Base-by-base conservation (phyloP, 345 rosid species). In the Brassica incana region DNA sequence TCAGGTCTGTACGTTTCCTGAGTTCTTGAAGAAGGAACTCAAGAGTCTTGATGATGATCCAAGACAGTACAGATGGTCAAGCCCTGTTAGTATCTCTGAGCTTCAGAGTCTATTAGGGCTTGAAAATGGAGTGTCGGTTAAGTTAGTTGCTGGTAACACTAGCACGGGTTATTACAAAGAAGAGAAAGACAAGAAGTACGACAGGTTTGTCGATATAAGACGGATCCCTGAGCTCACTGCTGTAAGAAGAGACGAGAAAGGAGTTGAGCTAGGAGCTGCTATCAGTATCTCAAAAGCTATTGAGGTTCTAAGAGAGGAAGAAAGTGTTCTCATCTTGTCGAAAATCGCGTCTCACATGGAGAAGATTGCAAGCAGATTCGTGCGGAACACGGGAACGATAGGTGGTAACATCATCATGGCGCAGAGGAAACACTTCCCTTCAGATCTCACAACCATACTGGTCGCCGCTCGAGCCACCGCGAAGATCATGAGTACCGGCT, bases 391-490 rank as follows among this genome's bases (percentile, higher is more conserved):
- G 54, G 95, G 87, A 43, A 89, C 90, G 33, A 6, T 92, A 16
- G 97, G 97, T 5, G 97, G 97, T 43, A 95, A 92, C 81, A 72
- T 95, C 72, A 85, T 91, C 82, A 88, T 92, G 97, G 97, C 97
- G 6, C 94, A 90, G 76, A 87, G 86, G 62, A 80, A 86, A 35
- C 82, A 81, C 15, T 95, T 92, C 82, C 97, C 97, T 58, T 92
- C 97, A 0, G 99, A 95, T 84, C 87, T 95, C 76, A 84, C 90
- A 15, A 92, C 97, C 0, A 61, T 92, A 83, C 92, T 95, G 52
- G 86, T 95, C 1, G 89, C 89, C 4, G 90, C 82, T 68, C 89
- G 80, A 79, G 82, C 99, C 45, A 80, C 40, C 35, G 92, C 92
- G 45, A 81, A 79, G 67, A 59, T 91, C 79, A 71, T 78, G 79